Percentiles rank a stretch among this genome's conserved stretches.
Evolutionary conservation across 192 early-diverging fungal species (phyloP).

Genomic region (Coemansia sp.): DNA sequence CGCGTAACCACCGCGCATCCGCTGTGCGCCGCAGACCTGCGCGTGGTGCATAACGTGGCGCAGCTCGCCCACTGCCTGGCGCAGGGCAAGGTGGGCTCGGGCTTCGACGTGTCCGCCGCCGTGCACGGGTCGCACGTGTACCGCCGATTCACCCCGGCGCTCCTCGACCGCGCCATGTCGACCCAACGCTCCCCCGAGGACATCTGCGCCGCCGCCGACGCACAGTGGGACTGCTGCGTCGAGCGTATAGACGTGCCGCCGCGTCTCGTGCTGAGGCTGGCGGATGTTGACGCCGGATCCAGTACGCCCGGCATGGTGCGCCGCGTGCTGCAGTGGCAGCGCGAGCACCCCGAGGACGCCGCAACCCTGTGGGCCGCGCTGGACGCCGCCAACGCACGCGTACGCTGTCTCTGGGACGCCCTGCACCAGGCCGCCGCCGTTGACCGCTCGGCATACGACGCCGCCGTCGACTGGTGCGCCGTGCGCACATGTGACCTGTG

Average conservation of each 20-base stretch:
- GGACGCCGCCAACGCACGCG: conserved; percentile 56
- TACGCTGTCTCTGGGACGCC: conserved; percentile 56
- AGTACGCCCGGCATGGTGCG: conserved; percentile 91
- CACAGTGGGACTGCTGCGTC: conserved; percentile 69
- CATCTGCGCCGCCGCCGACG: conserved; percentile 19
- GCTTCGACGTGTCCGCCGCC: conserved; percentile 94
- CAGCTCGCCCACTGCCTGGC: conserved; percentile 94
- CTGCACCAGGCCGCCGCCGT: conserved; percentile 41
- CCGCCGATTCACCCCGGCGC: conserved; percentile 71
- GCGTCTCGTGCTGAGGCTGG: conserved; percentile 71
- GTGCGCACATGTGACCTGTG: conserved; percentile 27
- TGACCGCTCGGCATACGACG: conserved; percentile 31
- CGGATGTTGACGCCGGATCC: conserved; percentile 91
- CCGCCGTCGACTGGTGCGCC: conserved; percentile 52
- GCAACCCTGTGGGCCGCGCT: conserved; percentile 52
- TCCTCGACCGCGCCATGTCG: conserved; percentile 60
- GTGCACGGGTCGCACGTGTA: conserved; percentile 91
- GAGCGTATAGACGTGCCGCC: conserved; percentile 67
- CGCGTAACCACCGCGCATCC: conserved; percentile 45
- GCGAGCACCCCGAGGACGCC: conserved; percentile 61
- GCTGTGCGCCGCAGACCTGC: no score
- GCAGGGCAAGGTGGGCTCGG: conserved; percentile 97
- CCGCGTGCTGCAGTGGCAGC: conserved; percentile 83
- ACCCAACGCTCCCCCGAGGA: conserved; percentile 11
- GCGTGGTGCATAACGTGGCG: conserved; percentile 77